Conservation (phyloP, 1,284 basidiomycete species). For the Fomitopsis palustris region DNA sequence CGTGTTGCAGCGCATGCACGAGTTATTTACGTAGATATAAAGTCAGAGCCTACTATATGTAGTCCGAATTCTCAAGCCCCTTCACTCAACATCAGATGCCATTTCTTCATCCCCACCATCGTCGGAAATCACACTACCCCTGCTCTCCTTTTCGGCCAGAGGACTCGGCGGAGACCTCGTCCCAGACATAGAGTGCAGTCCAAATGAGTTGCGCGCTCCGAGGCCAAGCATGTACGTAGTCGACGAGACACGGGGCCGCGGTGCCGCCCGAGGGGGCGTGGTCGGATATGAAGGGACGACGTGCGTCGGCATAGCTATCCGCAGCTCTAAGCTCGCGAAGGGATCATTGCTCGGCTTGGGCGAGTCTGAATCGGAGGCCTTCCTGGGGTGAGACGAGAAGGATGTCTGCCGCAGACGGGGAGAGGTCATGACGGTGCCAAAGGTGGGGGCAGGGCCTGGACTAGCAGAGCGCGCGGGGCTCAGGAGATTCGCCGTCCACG, state of each 20-base stretch:
- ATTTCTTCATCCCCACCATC: slow-evolving; percentile 7
- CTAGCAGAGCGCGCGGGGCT: slow-evolving; percentile 38
- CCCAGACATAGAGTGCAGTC: slow-evolving; percentile 10
- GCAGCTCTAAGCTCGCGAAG: slow-evolving; percentile 49
- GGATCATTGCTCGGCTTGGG: slow-evolving; percentile 30
- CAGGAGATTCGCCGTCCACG: slow-evolving; percentile 50
- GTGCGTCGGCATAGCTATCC: slow-evolving; percentile 56
- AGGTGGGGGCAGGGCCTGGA: slow-evolving; percentile 48
- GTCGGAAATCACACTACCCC: background rate
- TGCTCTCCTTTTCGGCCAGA: background rate
- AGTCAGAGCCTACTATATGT: background rate
- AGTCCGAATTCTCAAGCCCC: background rate
- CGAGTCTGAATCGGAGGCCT: slow-evolving; percentile 8
- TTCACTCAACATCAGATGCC: slow-evolving; percentile 26
- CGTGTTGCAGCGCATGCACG: background rate
- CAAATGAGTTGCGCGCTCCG: slow-evolving; percentile 36
- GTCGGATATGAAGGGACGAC: slow-evolving; percentile 13
- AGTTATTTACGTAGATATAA: background rate
- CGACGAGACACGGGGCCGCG: slow-evolving; percentile 45
- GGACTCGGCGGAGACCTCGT: slow-evolving; percentile 5
- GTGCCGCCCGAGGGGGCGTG: slow-evolving; percentile 18
- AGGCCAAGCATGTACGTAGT: slow-evolving; percentile 63
- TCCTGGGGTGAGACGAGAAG: slow-evolving; percentile 32
- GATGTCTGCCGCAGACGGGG: slow-evolving; percentile 49
- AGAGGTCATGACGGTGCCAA: slow-evolving; percentile 66